A percentile compares a stretch with the other conserved stretches of the same genome.
phyloP scores from a whole-genome alignment of 2,329 filamentous ascomycete genomes.

The Scytalidium sp. region DNA sequence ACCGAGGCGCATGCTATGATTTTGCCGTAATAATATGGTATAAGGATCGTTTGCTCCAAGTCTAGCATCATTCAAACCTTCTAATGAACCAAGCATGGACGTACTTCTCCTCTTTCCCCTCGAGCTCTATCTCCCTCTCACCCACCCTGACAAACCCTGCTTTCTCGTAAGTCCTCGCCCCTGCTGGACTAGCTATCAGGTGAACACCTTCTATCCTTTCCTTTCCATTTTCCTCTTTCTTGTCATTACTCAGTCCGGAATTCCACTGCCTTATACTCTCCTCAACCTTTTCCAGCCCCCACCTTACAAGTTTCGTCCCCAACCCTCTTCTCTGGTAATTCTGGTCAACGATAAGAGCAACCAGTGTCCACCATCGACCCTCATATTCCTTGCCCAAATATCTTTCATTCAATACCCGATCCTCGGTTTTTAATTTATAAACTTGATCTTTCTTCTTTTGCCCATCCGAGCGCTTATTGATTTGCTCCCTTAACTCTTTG shows the following conservation, averaged over 20 bases:
- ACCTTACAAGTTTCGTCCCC: slow-evolving; percentile 2
- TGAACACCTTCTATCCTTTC: neutral
- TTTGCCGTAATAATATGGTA: too few species aligned
- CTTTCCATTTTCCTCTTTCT: neutral
- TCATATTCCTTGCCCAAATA: slow-evolving; percentile 4
- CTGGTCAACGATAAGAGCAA: slow-evolving; percentile 5
- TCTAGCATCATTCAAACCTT: slow-evolving; percentile 1
- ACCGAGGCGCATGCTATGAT: too few species aligned
- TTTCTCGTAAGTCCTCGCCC: slow-evolving; percentile 5
- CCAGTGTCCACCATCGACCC: slow-evolving; percentile 3
- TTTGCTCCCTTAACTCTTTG: too few species aligned
- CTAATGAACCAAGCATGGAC: slow-evolving; percentile 1
- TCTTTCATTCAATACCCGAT: slow-evolving; percentile 3
- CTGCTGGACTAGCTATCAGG: slow-evolving; percentile 2
- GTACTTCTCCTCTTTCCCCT: neutral
- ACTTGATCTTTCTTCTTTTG: too few species aligned
- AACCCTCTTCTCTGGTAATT: slow-evolving; percentile 4
- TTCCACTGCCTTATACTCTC: too few species aligned
- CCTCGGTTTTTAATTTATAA: neutral
- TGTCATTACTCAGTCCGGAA: too few species aligned
- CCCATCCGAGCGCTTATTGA: too few species aligned
- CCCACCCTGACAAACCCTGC: slow-evolving; percentile 4
- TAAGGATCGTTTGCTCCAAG: too few species aligned
- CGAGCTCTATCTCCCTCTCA: neutral
- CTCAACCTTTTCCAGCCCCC: slow-evolving; percentile 2